phyloP scores from a whole-genome alignment of 108 stramenopile genomes.

The Nitzschia palea region DNA sequence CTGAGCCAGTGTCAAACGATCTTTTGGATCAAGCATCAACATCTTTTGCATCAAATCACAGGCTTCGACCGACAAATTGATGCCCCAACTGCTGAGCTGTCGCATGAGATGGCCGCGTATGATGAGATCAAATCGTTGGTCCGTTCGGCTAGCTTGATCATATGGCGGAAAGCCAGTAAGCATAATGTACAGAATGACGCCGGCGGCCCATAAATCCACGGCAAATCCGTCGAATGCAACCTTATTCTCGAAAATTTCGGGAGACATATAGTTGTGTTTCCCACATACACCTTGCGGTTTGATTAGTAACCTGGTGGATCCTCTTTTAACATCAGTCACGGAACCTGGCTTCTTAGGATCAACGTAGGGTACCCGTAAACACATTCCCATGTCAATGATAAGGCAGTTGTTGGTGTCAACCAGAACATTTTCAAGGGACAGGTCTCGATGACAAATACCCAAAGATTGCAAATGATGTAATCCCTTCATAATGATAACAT shows the following conservation, averaged over 20 bases:
- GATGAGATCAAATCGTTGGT: constrained; percentile 85
- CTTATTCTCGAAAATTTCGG: constrained; percentile 80
- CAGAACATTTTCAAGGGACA: constrained; percentile 89
- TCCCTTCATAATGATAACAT: too few relatives aligned
- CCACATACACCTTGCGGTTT: constrained; percentile 89
- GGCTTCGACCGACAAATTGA: constrained; percentile 50
- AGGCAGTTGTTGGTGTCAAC: constrained; percentile 74
- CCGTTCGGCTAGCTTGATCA: constrained; percentile 69
- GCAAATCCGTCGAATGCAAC: constrained; percentile 89
- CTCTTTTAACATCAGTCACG: constrained; percentile 58
- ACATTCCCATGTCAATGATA: constrained; percentile 97
- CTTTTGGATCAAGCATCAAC: constrained; percentile 63
- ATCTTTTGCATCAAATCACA: constrained; percentile 85
- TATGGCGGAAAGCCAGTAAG: constrained; percentile 93
- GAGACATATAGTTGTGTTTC: constrained; percentile 96
- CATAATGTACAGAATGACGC: constrained; percentile 95
- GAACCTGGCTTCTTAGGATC: constrained; percentile 37
- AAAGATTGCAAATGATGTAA: constrained; percentile 81
- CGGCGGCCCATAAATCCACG: constrained; percentile 94
- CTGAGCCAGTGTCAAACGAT: constrained; percentile 74
- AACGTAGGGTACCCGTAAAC: constrained; percentile 87
- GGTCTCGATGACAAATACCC: constrained; percentile 91
- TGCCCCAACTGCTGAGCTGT: constrained; percentile 80
- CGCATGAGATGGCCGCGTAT: constrained; percentile 54
- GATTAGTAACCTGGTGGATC: constrained; percentile 63